phyloP scores from a whole-genome alignment of 306 rosid species.

The Trifolium pratense region DNA sequence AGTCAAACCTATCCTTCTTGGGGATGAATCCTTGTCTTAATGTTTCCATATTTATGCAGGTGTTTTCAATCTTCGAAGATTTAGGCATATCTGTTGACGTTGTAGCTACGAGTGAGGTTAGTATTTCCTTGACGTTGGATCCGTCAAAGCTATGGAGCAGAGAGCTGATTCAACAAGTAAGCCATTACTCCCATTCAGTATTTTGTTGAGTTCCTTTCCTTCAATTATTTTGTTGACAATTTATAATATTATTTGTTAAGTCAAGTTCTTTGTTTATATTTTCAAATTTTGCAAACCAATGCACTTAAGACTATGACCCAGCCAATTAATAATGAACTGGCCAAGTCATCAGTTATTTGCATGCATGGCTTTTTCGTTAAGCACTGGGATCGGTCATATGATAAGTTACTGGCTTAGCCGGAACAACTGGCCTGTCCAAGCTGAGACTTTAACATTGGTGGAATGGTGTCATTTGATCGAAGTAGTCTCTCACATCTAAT shows the following conservation, averaged over 20 bases:
- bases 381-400: neutral
- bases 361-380: neutral
- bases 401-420: neutral
- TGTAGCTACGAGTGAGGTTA: conserved; percentile 89
- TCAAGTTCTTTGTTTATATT: neutral
- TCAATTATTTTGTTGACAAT: conserved; percentile 20
- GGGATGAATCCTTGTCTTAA: conserved; percentile 33
- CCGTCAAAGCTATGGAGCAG: conserved; percentile 95
- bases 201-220: conserved; percentile 38
- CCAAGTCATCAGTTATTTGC: neutral
- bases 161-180: conserved; percentile 86
- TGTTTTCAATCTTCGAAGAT: conserved; percentile 84
- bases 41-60: conserved; percentile 53
- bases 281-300: neutral
- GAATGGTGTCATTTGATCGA: conserved; percentile 4
- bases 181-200: conserved; percentile 28
- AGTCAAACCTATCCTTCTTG: neutral
- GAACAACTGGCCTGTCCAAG: neutral
- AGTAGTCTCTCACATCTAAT: neutral
- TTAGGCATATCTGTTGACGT: conserved; percentile 86
- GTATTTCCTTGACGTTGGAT: conserved; percentile 84
- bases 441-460: neutral
- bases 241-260: conserved; percentile 13
- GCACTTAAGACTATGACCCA: no score
- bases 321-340: neutral